Evolutionary conservation across 805 yeast species (phyloP).

Genomic region (Metschnikowia kofuensis): DNA sequence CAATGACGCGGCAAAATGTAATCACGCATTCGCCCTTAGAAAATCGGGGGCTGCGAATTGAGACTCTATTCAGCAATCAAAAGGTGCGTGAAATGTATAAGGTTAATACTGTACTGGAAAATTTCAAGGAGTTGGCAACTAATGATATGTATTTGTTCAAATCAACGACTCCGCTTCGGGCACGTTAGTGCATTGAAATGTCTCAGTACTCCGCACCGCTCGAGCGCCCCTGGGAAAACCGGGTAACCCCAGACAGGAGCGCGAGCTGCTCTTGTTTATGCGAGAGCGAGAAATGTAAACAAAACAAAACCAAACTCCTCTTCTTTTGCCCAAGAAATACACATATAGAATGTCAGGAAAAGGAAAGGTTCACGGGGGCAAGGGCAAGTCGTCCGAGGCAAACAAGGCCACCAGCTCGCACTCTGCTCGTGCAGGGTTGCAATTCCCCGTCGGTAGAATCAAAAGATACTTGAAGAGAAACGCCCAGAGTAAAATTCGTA

Average conservation of each 20-base stretch:
- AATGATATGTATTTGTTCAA: no score
- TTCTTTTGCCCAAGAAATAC: conserved; percentile 9
- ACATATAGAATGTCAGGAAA: conserved; percentile 59
- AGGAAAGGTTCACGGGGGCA: conserved; percentile 96
- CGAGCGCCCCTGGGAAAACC: not conserved
- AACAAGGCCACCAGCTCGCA: conserved; percentile 81
- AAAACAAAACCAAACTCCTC: conserved; percentile 16
- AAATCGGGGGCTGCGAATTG: no score
- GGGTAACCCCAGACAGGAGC: conserved; percentile 9
- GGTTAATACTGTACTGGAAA: no score
- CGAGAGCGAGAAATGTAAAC: conserved; percentile 16
- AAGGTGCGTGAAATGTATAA: no score
- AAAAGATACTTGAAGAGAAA: conserved; percentile 84
- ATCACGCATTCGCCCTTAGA: no score
- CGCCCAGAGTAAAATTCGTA: conserved; percentile 79
- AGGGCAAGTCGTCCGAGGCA: conserved; percentile 79
- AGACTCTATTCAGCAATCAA: no score
- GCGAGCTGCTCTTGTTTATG: conserved; percentile 11
- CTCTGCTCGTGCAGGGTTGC: conserved; percentile 91
- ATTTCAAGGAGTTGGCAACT: no score
- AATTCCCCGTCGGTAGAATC: conserved; percentile 98
- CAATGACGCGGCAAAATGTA: no score
- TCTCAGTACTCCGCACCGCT: not conserved
- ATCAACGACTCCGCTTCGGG: not conserved
- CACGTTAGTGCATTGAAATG: not conserved